Conservation (phyloP, 495 filamentous ascomycete species). For the Penicillium manginii region DNA sequence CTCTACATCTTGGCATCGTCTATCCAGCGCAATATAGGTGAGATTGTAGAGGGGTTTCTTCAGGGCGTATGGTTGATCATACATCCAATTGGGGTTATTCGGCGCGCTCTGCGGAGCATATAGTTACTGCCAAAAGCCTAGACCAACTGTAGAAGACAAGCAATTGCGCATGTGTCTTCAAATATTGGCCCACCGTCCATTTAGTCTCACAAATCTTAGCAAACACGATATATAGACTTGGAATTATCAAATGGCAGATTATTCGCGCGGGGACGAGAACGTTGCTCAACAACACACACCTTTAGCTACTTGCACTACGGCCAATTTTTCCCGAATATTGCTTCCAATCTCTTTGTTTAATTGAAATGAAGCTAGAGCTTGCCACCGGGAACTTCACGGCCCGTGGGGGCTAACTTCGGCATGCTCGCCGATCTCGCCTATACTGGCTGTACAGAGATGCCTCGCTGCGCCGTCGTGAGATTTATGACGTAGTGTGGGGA, state of each 20-base stretch:
- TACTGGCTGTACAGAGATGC: neutral
- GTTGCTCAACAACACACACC: too few relatives aligned
- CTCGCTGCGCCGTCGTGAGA: neutral
- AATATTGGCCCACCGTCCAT: too few relatives aligned
- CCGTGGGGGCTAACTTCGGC: constrained; percentile 4
- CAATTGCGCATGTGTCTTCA: too few relatives aligned
- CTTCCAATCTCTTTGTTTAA: neutral
- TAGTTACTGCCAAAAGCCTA: neutral
- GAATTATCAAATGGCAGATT: too few relatives aligned
- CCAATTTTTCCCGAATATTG: too few relatives aligned
- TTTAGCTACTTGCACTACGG: too few relatives aligned
- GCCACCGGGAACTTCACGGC: neutral
- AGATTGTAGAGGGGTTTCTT: neutral
- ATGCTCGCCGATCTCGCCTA: neutral
- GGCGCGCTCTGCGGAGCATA: neutral
- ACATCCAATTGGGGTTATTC: neutral
- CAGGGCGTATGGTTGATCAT: neutral
- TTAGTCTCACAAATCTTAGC: too few relatives aligned
- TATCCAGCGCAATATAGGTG: neutral
- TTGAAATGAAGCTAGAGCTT: neutral
- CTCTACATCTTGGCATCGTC: neutral
- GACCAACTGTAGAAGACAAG: too few relatives aligned
- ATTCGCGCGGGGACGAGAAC: too few relatives aligned
- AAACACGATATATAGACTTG: too few relatives aligned
- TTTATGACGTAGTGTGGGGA: constrained; percentile 2